Conservation (phyloP, 805 yeast genomes). For the Dipodascopsis uninucleata region DNA sequence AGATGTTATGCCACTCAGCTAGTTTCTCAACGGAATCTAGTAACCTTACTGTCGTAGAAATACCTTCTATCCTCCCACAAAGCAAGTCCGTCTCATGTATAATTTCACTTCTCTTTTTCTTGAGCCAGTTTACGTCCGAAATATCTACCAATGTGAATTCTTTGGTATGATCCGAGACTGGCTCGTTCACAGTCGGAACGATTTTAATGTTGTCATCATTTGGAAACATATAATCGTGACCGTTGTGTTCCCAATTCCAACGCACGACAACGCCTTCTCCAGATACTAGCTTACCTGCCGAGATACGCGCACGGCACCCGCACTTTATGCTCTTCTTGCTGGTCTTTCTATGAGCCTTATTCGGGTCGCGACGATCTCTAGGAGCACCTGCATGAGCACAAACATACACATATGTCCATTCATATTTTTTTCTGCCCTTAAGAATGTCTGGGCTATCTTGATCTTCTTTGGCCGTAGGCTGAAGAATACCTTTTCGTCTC, state of each 20-base stretch:
- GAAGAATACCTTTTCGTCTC: conserved; percentile 11
- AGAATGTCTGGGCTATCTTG: background rate
- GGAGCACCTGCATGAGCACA: conserved; percentile 14
- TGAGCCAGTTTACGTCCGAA: too few relatives aligned
- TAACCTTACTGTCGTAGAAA: too few relatives aligned
- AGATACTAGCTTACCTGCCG: conserved; percentile 3
- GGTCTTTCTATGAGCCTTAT: conserved; percentile 12
- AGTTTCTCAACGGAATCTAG: too few relatives aligned
- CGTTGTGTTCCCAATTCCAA: conserved; percentile 11
- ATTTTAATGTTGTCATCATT: too few relatives aligned
- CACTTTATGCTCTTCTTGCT: conserved; percentile 11
- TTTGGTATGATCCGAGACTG: too few relatives aligned
- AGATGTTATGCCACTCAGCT: too few relatives aligned
- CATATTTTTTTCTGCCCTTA: conserved; percentile 41
- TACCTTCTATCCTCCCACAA: too few relatives aligned
- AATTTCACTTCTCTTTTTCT: too few relatives aligned
- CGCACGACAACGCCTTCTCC: conserved; percentile 2
- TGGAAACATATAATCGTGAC: conserved; percentile 9
- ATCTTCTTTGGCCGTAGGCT: background rate
- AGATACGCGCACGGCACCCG: conserved; percentile 13
- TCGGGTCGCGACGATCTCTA: conserved; percentile 19
- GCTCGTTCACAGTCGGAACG: too few relatives aligned
- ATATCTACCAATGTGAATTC: too few relatives aligned
- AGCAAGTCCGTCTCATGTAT: too few relatives aligned
- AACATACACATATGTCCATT: conserved; percentile 30